Percentiles rank a stretch among this genome's conserved stretches.
Evolutionary conservation across 257 asterid species (phyloP).

Genomic region (Solanum paucissectum): DNA sequence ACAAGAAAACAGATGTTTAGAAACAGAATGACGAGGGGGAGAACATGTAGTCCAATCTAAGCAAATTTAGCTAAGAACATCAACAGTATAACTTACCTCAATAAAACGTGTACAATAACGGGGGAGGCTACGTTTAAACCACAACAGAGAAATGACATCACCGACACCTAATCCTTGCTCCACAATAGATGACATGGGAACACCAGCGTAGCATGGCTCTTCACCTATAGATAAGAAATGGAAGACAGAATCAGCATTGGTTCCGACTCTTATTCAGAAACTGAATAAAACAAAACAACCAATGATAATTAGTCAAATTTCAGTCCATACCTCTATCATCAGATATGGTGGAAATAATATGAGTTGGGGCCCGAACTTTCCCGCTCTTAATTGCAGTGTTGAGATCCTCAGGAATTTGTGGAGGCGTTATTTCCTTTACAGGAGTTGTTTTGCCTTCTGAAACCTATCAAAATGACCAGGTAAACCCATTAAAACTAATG

Average conservation of each 20-base stretch:
- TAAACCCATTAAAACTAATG: conserved; percentile 1
- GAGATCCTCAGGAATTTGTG: conserved; percentile 98
- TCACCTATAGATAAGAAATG: conserved; percentile 52
- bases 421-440: conserved; percentile 81
- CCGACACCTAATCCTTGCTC: conserved; percentile 99
- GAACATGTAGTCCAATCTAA: neutral
- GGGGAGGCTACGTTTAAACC: conserved; percentile 99
- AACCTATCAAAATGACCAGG: conserved; percentile 29
- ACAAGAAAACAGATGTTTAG: neutral
- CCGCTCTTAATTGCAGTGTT: conserved; percentile 90
- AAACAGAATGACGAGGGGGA: neutral
- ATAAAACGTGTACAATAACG: conserved; percentile 93
- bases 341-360: conserved; percentile 92
- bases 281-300: neutral
- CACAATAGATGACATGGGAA: conserved; percentile 92
- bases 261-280: neutral
- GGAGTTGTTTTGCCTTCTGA: conserved; percentile 65
- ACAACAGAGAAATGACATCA: conserved; percentile 88
- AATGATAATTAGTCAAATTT: neutral
- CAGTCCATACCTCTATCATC: conserved; percentile 76
- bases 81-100: conserved; percentile 36
- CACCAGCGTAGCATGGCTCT: conserved; percentile 93
- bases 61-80: neutral
- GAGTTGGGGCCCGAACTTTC: conserved; percentile 98
- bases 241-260: neutral